Evolutionary conservation across 805 yeast genomes (phyloP).

Genomic region (Metschnikowia vanudenii): DNA sequence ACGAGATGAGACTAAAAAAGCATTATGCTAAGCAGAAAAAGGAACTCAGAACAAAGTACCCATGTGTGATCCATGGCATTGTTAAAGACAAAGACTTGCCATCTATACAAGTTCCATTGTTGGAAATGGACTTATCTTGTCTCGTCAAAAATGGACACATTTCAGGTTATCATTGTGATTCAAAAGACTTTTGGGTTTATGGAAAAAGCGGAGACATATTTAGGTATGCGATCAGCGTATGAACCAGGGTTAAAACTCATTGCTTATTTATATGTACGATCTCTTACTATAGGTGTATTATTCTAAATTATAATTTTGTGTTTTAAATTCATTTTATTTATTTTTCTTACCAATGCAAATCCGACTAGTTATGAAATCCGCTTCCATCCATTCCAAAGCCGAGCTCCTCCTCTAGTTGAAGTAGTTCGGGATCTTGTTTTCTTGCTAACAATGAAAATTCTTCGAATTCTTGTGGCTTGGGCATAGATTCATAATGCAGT

Average conservation of each 20-base stretch:
- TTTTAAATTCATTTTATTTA: too few species aligned
- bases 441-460: slow-evolving; percentile 30
- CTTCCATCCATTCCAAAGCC: slow-evolving; percentile 46
- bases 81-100: slow-evolving; percentile 39
- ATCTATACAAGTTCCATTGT: slow-evolving; percentile 37
- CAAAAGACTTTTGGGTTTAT: slow-evolving; percentile 35
- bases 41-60: slow-evolving; percentile 13
- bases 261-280: too few species aligned
- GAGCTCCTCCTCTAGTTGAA: slow-evolving; percentile 43
- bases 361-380: slow-evolving; percentile 6
- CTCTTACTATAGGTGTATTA: too few species aligned
- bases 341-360: too few species aligned
- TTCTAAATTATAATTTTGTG: too few species aligned
- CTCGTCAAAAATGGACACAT: slow-evolving; percentile 37
- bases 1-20: slow-evolving; percentile 34
- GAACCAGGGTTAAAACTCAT: not conserved
- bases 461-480: slow-evolving; percentile 45
- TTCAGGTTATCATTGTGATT: slow-evolving; percentile 31
- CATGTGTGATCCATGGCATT: slow-evolving; percentile 36
- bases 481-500: slow-evolving; percentile 36
- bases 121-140: slow-evolving; percentile 32
- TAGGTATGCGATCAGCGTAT: slow-evolving; percentile 24
- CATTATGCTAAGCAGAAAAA: slow-evolving; percentile 27
- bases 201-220: slow-evolving; percentile 43
- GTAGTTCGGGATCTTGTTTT: slow-evolving; percentile 28